Base-by-base conservation (phyloP, 306 rosid species). In the Vigna angularis region DNA sequence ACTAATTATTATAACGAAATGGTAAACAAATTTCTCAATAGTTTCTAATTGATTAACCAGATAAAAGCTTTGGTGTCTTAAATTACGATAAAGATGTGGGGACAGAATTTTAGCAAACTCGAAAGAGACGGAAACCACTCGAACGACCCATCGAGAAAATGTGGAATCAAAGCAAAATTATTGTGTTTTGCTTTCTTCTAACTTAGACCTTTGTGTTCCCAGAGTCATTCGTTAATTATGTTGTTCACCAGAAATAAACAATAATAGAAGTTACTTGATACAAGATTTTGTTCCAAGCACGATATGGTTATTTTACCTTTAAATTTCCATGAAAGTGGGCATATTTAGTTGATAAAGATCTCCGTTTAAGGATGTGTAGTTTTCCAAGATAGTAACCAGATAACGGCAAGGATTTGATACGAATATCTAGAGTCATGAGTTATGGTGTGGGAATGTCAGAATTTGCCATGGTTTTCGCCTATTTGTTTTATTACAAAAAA, bases 141-240 rank as follows among this genome's bases (percentile, higher is more conserved):
- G 36, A 12, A 34, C 20, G 4, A 57, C 40, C 30, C 30, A 38
- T 40, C 70, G 53, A 81, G 67, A 77, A 69, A 70, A 76, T 13
- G 53, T 82, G 61, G 12, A 26, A 70, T 68, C 57, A 50, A 48
- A 22, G 72, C 69, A 38, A 55, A 67, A 57, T 74, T 74, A 34
- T 66, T 6, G 3, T 16, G 30, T 47, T 58, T 42, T 42, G n/a
- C 11, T 52, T 18, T 71, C 28, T 55, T 56, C n/a, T 20, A 34
- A 18, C 2, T 7, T 40, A 8, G 44, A 0, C 3, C 3, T 42
- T 10, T 59, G 14, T 57, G 2, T 4, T 28, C 42, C 53, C 62
- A 26, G 69, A 73, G 55, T 16, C 36, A 17, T 80, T 28, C 9
- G 51, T 45, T 42, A 48, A 55, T 62, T 3, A 44, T 40, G 4